A percentile compares a stretch with the other conserved stretches of the same genome.
Conservation (phyloP, 164 flowering plant genomes). For the Tetrastigma voinierianum region DNA sequence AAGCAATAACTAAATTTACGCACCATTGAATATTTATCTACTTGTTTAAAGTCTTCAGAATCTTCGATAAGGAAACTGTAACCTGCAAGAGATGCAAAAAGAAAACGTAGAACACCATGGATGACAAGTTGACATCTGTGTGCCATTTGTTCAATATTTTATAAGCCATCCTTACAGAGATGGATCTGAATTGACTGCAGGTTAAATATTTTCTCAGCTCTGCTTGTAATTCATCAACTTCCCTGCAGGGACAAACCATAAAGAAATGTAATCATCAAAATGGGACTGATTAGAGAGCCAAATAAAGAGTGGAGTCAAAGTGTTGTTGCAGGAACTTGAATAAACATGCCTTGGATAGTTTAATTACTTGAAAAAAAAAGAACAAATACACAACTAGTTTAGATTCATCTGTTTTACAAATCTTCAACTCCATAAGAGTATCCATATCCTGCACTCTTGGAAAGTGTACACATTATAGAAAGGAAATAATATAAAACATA, state of each 20-base stretch:
- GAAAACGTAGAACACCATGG: not conserved
- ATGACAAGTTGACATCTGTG: constrained; percentile 7
- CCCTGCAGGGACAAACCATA: constrained; percentile 36
- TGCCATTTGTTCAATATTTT: constrained; percentile 2
- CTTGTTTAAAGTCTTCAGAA: constrained; percentile 17
- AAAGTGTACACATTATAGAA: not conserved
- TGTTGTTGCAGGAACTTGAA: not conserved
- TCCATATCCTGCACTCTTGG: constrained; percentile 28
- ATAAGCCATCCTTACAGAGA: constrained; percentile 32
- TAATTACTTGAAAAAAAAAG: not conserved
- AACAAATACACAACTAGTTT: constrained; percentile 48
- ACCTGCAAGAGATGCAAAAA: constrained; percentile 17
- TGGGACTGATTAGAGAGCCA: not conserved
- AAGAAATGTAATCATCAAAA: not conserved
- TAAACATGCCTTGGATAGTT: not conserved
- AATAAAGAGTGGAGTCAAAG: not conserved
- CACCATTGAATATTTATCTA: constrained; percentile 28
- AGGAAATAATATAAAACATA: not conserved
- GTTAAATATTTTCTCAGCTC: constrained; percentile 31
- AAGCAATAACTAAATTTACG: constrained; percentile 6
- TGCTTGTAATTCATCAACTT: constrained; percentile 50
- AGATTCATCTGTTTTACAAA: constrained; percentile 49
- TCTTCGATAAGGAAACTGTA: constrained; percentile 24
- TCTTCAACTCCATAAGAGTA: constrained; percentile 40
- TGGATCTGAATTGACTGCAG: constrained; percentile 15